These are phyloP conservation scores for Baudoinia panamericana DNA, from an alignment of 495 filamentous ascomycete genomes.

Conservation along the genomic window DNA sequence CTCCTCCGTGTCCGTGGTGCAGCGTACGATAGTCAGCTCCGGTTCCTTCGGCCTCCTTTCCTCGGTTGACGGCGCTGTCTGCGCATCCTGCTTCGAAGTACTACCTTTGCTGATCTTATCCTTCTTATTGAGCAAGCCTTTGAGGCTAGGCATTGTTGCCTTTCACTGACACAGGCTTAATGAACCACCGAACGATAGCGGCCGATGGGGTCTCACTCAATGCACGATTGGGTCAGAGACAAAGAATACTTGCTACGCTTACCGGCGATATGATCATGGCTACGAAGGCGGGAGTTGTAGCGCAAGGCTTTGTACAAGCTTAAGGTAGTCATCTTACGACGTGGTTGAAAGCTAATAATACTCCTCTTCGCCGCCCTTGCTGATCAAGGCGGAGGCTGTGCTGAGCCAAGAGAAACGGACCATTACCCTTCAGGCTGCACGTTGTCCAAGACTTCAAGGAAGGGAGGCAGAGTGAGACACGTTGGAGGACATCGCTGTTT, in stretches of 20 bases:
- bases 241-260: too few species aligned
- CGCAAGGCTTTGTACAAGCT: neutral
- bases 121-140: slow-evolving; percentile 63
- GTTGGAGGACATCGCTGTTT: too few species aligned
- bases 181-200: too few species aligned
- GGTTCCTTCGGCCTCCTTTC: slow-evolving; percentile 35
- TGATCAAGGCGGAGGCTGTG: slow-evolving; percentile 4
- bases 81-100: slow-evolving; percentile 6
- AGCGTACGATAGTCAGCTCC: slow-evolving; percentile 71
- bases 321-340: neutral
- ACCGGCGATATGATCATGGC: neutral
- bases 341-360: slow-evolving; percentile 5
- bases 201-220: too few species aligned
- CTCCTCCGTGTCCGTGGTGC: slow-evolving; percentile 69
- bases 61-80: slow-evolving; percentile 1
- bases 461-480: slow-evolving; percentile 25
- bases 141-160: slow-evolving; percentile 60
- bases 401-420: slow-evolving; percentile 1
- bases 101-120: slow-evolving; percentile 38
- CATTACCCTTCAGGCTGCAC: slow-evolving; percentile 10
- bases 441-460: slow-evolving; percentile 16
- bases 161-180: too few species aligned
- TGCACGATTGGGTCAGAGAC: too few species aligned
- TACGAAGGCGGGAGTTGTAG: too few species aligned
- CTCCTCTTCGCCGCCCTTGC: neutral